phyloP scores from a whole-genome alignment of 2,329 filamentous ascomycete genomes.

The Cercospora sesami region DNA sequence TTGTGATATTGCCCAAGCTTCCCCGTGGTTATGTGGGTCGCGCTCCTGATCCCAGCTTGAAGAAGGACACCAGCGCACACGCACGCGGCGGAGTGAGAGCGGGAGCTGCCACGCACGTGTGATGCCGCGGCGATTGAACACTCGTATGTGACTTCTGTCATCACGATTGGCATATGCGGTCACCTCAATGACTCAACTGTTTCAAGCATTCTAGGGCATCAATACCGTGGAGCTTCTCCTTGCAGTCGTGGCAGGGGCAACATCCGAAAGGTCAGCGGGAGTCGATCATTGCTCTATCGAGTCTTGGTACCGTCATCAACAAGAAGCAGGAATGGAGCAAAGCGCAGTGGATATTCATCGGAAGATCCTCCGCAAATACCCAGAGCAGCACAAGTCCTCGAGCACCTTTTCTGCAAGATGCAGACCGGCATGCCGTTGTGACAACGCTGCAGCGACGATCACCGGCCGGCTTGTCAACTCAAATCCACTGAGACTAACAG shows the following conservation, averaged over 20 bases:
- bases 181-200: background rate
- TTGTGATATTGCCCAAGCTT: background rate
- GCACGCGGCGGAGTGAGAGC: background rate
- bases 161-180: background rate
- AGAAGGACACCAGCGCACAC: background rate
- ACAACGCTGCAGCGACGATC: background rate
- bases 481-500: conserved; percentile 6
- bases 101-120: background rate
- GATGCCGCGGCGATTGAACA: background rate
- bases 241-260: background rate
- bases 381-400: background rate
- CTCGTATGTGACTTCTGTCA: background rate
- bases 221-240: background rate
- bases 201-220: background rate
- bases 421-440: background rate
- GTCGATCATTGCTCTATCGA: background rate
- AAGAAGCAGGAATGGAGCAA: background rate
- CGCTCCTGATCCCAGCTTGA: background rate
- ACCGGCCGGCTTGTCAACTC: background rate
- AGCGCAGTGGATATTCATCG: background rate
- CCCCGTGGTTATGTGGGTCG: conserved; percentile 7
- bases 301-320: background rate
- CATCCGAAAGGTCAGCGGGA: background rate
- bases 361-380: background rate
- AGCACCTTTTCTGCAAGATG: background rate